Evolutionary conservation across 2,329 filamentous ascomycete genomes (phyloP).

Genomic region (Acrodontium crateriforme): DNA sequence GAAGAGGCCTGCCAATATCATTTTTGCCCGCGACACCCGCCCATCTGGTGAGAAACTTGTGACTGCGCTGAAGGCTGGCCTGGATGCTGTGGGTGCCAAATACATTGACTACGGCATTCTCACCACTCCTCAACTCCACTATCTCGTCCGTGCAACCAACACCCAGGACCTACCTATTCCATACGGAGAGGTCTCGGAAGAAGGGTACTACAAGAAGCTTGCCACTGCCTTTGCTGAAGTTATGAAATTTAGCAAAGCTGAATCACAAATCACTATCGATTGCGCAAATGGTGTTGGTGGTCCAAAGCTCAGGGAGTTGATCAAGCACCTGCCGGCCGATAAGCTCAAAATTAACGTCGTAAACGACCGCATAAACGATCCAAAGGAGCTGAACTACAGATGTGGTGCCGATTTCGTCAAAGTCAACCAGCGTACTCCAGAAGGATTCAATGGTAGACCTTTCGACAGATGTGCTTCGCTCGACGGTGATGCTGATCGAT

Average conservation of each 20-base stretch:
- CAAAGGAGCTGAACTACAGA: slow-evolving; percentile 76
- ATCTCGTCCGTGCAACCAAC: slow-evolving; percentile 87
- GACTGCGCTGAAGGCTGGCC: slow-evolving; percentile 61
- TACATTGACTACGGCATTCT: slow-evolving; percentile 78
- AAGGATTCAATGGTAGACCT: slow-evolving; percentile 60
- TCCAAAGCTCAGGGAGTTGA: slow-evolving; percentile 72
- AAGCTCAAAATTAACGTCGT: slow-evolving; percentile 70
- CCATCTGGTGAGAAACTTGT: slow-evolving; percentile 80
- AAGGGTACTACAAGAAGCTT: slow-evolving; percentile 91
- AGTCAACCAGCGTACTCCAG: slow-evolving; percentile 84
- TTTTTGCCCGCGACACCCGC: slow-evolving; percentile 85
- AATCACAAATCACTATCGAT: slow-evolving; percentile 69
- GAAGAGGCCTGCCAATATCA: slow-evolving; percentile 55
- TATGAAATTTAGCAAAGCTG: slow-evolving; percentile 60
- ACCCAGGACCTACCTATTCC: slow-evolving; percentile 74
- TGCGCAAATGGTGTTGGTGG: slow-evolving; percentile 95
- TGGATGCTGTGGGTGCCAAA: slow-evolving; percentile 61
- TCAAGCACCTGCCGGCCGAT: slow-evolving; percentile 65
- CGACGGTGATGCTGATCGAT: slow-evolving; percentile 87
- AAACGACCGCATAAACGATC: slow-evolving; percentile 85
- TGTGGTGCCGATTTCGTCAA: slow-evolving; percentile 96
- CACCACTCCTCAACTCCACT: slow-evolving; percentile 96
- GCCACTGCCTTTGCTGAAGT: slow-evolving; percentile 70
- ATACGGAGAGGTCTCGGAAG: slow-evolving; percentile 79
- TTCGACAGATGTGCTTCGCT: slow-evolving; percentile 77